Evolutionary conservation across 352 stramenopile species (phyloP).

Genomic region (Pythium plurisporium): DNA sequence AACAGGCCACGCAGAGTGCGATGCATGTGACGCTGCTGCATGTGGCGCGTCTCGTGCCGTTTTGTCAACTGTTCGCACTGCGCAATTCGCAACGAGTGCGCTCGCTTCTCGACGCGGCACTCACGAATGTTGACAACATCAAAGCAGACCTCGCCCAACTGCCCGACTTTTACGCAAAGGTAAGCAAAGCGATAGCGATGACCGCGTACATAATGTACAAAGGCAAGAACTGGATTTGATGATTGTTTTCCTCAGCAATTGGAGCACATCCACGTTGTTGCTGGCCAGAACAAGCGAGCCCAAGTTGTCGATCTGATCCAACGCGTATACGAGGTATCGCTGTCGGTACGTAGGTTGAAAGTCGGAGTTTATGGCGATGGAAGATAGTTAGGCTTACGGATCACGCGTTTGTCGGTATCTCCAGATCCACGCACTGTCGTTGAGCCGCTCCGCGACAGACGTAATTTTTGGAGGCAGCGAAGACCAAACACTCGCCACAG

Average conservation of each 20-base stretch:
- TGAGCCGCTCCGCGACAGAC: slow-evolving; percentile 14
- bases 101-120: slow-evolving; percentile 1
- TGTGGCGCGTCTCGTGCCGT: slow-evolving; percentile 45
- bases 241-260: slow-evolving; percentile 30
- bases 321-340: slow-evolving; percentile 37
- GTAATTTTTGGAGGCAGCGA: slow-evolving; percentile 29
- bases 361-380: no score
- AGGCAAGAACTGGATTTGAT: no score
- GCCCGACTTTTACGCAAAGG: slow-evolving; percentile 30
- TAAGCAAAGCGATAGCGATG: neutral
- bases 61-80: slow-evolving; percentile 48
- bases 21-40: slow-evolving; percentile 39
- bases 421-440: slow-evolving; percentile 25
- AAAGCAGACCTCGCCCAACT: slow-evolving; percentile 18
- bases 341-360: slow-evolving; percentile 27
- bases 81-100: slow-evolving; percentile 1
- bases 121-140: slow-evolving; percentile 16
- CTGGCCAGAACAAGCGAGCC: slow-evolving; percentile 23
- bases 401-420: neutral
- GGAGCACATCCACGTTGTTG: slow-evolving; percentile 24
- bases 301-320: slow-evolving; percentile 43
- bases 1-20: neutral
- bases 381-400: no score
- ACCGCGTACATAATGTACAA: no score
- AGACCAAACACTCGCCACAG: slow-evolving; percentile 21